Conservation (phyloP, 306 rosid genomes). For the Vicia sativa region DNA sequence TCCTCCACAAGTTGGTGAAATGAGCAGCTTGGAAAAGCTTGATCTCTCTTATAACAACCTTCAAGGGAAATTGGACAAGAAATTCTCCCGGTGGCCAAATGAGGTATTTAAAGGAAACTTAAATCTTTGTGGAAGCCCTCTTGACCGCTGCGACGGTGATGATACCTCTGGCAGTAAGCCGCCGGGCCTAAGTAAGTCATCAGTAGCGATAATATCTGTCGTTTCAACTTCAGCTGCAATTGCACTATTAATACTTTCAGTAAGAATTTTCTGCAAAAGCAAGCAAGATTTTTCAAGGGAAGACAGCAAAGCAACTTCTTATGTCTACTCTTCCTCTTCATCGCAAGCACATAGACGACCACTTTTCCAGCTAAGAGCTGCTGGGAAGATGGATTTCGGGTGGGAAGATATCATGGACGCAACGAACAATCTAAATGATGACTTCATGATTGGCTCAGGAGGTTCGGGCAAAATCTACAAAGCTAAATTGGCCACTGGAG, state of each 20-base stretch:
- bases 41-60: conserved; percentile 80
- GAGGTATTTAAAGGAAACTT: conserved; percentile 69
- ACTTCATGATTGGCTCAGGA: conserved; percentile 86
- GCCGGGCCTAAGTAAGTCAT: conserved; percentile 51
- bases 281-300: conserved; percentile 49
- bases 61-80: conserved; percentile 65
- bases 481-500: conserved; percentile 74
- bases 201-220: conserved; percentile 63
- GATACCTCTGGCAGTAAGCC: conserved; percentile 34
- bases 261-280: conserved; percentile 51
- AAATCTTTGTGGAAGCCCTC: conserved; percentile 81
- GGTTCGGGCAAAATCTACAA: conserved; percentile 90
- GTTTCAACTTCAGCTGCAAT: conserved; percentile 70
- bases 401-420: conserved; percentile 95
- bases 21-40: conserved; percentile 92
- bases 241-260: conserved; percentile 56
- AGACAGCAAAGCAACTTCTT: conserved; percentile 58
- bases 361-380: conserved; percentile 59
- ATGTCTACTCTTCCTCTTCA: conserved; percentile 70
- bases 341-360: conserved; percentile 70
- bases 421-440: conserved; percentile 71
- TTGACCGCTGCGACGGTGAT: conserved; percentile 46
- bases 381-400: conserved; percentile 60
- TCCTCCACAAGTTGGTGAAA: conserved; percentile 66
- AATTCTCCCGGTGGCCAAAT: conserved; percentile 72